Evolutionary conservation across 2,329 filamentous ascomycete genomes (phyloP), one percentile per base, ranked within the genome.

Genomic region (Aschersonia sp.): DNA sequence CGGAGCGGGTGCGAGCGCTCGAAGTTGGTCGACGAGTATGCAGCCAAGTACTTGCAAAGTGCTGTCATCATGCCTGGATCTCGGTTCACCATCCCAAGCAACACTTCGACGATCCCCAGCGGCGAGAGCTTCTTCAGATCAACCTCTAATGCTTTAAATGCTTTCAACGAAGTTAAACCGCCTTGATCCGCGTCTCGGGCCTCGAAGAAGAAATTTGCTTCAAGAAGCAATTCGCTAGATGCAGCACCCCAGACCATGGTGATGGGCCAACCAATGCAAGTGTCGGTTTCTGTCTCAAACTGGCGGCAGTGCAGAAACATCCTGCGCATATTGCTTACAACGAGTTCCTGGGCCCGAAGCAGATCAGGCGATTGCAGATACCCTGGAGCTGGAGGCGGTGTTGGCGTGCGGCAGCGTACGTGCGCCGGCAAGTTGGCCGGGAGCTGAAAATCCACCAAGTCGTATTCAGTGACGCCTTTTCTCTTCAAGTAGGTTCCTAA

Each of bases 391-490:
- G 66, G 66, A 7, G 67, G 67, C 38, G 68, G 68, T 35, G 68
- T 69, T 44, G 68, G 68, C 7, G 68, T 70, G 54, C 68, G 65
- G 46, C 68, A 70, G 53, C 65, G 65, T 31, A 70, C 63, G 46
- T 70, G 66, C 2, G 64, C 61, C 29, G 68, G 68, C 28, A 70
- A 59, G 50, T 70, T 63, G 46, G 65, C 63, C 10, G 66, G 61
- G 41, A 65, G 56, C 50, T 70, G 66, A 47, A 70, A 69, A 53
- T 71, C 69, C 44, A 71, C 62, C 52, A 75, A 63, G 49, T 74
- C 72, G 54, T 73, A 73, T 53, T 74, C 71, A 9, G 72, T 73
- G 30, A 74, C 70, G 32, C 72, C 72, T 53, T 75, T 75, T 47
- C 72, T 63, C 56, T 73, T 73, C 29, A 75, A 59, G 53, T 75